Conservation (phyloP, 495 filamentous ascomycete genomes). For the Achaetomiella virescens region DNA sequence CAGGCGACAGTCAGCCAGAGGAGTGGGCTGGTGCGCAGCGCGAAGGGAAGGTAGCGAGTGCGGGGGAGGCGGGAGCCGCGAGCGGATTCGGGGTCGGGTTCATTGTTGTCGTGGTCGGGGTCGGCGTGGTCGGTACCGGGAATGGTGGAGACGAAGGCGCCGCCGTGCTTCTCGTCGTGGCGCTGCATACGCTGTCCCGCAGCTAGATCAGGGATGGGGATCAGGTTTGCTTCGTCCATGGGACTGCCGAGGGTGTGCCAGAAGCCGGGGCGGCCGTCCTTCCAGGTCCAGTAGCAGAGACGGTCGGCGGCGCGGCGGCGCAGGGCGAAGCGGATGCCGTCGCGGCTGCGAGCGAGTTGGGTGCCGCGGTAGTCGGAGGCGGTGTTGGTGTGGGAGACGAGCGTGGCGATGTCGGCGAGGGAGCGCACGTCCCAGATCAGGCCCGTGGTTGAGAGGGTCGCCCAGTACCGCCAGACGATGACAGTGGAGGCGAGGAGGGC, state of each 20-base stretch:
- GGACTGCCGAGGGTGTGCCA: slow-evolving; percentile 42
- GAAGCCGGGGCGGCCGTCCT: slow-evolving; percentile 35
- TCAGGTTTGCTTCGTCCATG: slow-evolving; percentile 25
- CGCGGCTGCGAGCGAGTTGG: slow-evolving; percentile 52
- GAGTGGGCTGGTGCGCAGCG: slow-evolving; percentile 57
- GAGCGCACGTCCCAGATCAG: slow-evolving; percentile 81
- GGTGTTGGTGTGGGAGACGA: slow-evolving; percentile 75
- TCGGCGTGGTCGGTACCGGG: slow-evolving; percentile 28
- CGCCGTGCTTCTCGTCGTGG: slow-evolving; percentile 30
- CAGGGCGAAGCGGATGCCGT: slow-evolving; percentile 43
- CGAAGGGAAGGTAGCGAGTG: slow-evolving; percentile 72
- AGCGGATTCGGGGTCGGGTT: slow-evolving; percentile 21
- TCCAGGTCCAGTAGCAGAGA: slow-evolving; percentile 76
- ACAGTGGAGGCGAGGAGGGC: slow-evolving; percentile 54
- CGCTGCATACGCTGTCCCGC: slow-evolving; percentile 31
- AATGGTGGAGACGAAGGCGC: neutral
- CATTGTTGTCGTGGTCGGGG: slow-evolving; percentile 2
- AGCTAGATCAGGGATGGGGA: slow-evolving; percentile 23
- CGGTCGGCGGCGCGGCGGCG: slow-evolving; percentile 49
- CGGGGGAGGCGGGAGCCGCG: slow-evolving; percentile 46
- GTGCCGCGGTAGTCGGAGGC: slow-evolving; percentile 54
- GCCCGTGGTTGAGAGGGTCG: slow-evolving; percentile 54
- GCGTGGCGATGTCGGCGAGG: slow-evolving; percentile 66
- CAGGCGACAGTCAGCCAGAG: slow-evolving; percentile 57
- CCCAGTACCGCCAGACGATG: slow-evolving; percentile 45